Conservation (phyloP, 345 rosid genomes). For the Iberis pinnata region DNA sequence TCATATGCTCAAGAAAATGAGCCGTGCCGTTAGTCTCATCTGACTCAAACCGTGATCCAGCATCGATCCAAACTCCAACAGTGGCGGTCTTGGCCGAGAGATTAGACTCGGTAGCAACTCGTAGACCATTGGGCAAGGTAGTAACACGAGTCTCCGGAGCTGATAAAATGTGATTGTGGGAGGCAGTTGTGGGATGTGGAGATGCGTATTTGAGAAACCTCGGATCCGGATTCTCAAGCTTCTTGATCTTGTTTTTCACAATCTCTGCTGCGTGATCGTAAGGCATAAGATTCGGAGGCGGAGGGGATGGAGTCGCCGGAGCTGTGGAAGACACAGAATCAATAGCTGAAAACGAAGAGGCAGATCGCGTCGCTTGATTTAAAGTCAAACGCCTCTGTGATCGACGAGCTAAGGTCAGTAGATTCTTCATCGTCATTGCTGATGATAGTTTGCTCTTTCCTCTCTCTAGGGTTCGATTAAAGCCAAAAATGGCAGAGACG, state of each 20-base stretch:
- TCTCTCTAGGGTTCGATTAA: constrained; percentile 30
- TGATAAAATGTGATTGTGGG: constrained; percentile 74
- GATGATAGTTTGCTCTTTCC: constrained; percentile 11
- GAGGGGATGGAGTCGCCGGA: constrained; percentile 38
- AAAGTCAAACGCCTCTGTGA: constrained; percentile 36
- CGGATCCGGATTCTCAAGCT: constrained; percentile 71
- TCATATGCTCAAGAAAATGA: constrained; percentile 96
- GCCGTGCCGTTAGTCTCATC: constrained; percentile 87
- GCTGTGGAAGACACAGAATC: constrained; percentile 26
- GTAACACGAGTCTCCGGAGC: constrained; percentile 86
- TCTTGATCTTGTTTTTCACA: constrained; percentile 52
- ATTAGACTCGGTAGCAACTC: constrained; percentile 84
- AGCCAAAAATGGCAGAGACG: constrained; percentile 22
- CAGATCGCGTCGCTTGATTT: constrained; percentile 33
- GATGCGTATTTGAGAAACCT: constrained; percentile 88
- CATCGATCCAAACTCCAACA: constrained; percentile 98
- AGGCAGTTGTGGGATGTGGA: constrained; percentile 55
- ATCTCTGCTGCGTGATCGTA: constrained; percentile 69
- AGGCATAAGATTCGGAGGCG: constrained; percentile 57
- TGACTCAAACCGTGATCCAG: constrained; percentile 89
- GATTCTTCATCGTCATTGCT: constrained; percentile 43
- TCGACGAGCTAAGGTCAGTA: constrained; percentile 51
- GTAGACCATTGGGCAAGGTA: constrained; percentile 79
- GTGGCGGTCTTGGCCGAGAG: constrained; percentile 73
- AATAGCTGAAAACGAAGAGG: constrained; percentile 39